These are phyloP conservation scores for Xylaria acuta DNA, from an alignment of 495 filamentous ascomycete species.

Conservation along the genomic window DNA sequence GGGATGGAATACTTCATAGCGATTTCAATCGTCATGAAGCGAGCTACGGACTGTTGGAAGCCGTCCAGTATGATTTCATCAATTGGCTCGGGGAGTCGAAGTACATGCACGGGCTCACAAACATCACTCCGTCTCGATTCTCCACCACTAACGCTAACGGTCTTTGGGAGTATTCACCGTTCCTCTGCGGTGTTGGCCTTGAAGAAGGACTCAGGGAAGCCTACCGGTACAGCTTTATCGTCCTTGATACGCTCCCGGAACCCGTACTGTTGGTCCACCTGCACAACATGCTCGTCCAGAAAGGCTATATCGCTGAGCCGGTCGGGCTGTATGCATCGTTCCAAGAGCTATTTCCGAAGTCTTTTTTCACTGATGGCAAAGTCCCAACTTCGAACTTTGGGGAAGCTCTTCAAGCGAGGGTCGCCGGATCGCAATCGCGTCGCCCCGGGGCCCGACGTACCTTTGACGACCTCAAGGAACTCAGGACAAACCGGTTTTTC, in stretches of 20 bases:
- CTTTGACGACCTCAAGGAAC: constrained; percentile 15
- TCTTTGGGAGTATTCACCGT: constrained; percentile 59
- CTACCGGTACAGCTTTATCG: constrained; percentile 40
- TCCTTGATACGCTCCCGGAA: constrained; percentile 46
- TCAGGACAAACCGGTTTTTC: constrained; percentile 39
- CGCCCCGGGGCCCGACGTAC: not conserved
- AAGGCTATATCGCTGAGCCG: constrained; percentile 43
- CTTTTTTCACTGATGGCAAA: constrained; percentile 44
- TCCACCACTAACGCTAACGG: constrained; percentile 50
- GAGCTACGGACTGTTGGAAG: constrained; percentile 30
- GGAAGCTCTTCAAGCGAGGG: not conserved
- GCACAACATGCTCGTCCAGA: constrained; percentile 54
- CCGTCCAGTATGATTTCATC: constrained; percentile 41
- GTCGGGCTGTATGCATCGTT: constrained; percentile 36
- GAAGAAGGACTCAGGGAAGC: constrained; percentile 47
- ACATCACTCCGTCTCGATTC: constrained; percentile 53
- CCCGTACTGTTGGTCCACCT: constrained; percentile 48
- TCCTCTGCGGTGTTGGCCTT: constrained; percentile 55
- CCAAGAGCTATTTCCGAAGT: constrained; percentile 26
- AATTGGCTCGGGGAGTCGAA: constrained; percentile 53
- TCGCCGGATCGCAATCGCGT: not conserved
- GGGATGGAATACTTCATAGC: constrained; percentile 38
- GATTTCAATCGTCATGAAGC: constrained; percentile 38
- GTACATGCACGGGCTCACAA: constrained; percentile 44
- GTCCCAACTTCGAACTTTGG: constrained; percentile 40